Evolutionary conservation across 257 asterid genomes (phyloP), one percentile per base, ranked within the genome.

Genomic region (Penstemon newberryi): DNA sequence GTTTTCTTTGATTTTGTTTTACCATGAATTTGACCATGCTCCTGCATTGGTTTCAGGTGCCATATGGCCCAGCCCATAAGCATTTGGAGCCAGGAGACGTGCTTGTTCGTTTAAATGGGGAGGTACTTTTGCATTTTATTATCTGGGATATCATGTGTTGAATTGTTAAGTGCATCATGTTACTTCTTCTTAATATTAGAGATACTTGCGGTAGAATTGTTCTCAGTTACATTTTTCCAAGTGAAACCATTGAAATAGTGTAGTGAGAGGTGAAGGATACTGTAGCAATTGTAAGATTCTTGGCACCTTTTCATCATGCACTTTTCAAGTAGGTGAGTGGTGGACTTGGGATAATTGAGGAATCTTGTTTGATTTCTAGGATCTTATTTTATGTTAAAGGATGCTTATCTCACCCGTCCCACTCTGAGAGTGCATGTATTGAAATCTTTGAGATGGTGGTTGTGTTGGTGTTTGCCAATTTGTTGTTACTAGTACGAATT

Each of bases 71-170:
- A 63, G 97, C 92, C 57, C 86, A 94, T 78, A 86, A 82, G 69
- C 91, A 70, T 80, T 83, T 94, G 84, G 96, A 94, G 88, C 97
- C 99, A 61, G 99, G 99, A 67, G 99, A 94, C 73, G 96, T 94
- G 81, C 96, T 94, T 74, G 80, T 94, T 74, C 90, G 83, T 57
- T 67, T 94, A 86, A 89, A 94, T 70, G 99, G 95, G 72, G 96
- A 94, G 96, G 99, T 94, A 78, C 60, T 63, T 74, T 56, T 77
- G 55, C 51, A 43, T 62, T 66, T 18, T 57, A 13, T 60, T 47
- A 5, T 39, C 39, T 53, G 66, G 39, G 43, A 37, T 65, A 12
- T 54, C 45, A 7, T 64, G 40, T 9, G 46, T 53, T 37, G 65
- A 38, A 40, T 70, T 62, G 6, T 69, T 80, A 8, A 56, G 54